Conservation (phyloP, 2,329 filamentous ascomycete genomes). For the Phaeoacremonium minimum region DNA sequence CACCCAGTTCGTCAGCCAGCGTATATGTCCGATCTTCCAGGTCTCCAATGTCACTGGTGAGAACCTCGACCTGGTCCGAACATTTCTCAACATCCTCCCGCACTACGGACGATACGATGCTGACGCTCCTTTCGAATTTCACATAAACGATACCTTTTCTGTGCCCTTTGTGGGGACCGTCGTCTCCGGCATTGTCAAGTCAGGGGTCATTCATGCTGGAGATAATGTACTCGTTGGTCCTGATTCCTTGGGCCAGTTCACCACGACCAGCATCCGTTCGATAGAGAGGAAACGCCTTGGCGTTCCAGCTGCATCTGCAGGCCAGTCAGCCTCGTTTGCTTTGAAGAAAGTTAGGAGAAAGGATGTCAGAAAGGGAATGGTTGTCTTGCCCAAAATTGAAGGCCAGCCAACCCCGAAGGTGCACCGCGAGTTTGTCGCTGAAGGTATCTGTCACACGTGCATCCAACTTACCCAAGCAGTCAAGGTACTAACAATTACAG, state of each 20-base stretch:
- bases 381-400: slow-evolving; percentile 81
- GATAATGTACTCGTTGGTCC: slow-evolving; percentile 87
- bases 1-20: slow-evolving; percentile 89
- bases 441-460: slow-evolving; percentile 44
- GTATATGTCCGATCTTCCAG: slow-evolving; percentile 96
- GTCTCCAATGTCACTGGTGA: slow-evolving; percentile 97
- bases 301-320: slow-evolving; percentile 83
- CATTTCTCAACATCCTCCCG: slow-evolving; percentile 91
- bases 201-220: slow-evolving; percentile 83
- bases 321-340: slow-evolving; percentile 89
- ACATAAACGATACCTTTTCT: slow-evolving; percentile 96
- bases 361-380: slow-evolving; percentile 97
- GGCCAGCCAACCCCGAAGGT: slow-evolving; percentile 67
- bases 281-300: slow-evolving; percentile 92
- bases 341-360: slow-evolving; percentile 82
- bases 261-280: slow-evolving; percentile 78
- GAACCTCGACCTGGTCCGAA: slow-evolving; percentile 83
- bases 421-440: slow-evolving; percentile 71
- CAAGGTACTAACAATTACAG: slow-evolving; percentile 31
- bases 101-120: slow-evolving; percentile 91
- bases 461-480: not conserved
- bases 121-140: slow-evolving; percentile 86
- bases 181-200: slow-evolving; percentile 88
- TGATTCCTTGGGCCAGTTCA: slow-evolving; percentile 86
- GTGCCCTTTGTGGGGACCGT: slow-evolving; percentile 97